phyloP scores from a whole-genome alignment of 305 asterid genomes.

The Fraxinus xanthoxyloides region DNA sequence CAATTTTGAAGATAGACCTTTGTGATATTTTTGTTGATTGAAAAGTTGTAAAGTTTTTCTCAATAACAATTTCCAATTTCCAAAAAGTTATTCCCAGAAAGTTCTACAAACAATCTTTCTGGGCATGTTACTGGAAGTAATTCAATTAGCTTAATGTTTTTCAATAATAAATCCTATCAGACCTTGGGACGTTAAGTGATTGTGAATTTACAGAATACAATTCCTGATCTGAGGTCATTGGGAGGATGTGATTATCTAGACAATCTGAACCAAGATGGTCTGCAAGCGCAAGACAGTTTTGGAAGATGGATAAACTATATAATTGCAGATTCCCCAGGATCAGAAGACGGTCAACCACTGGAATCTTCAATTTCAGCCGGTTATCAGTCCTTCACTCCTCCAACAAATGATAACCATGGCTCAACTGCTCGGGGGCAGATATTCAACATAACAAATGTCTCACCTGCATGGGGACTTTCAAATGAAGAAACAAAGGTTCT shows the following conservation, averaged over 20 bases:
- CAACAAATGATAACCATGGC: conserved; percentile 28
- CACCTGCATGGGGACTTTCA: conserved; percentile 80
- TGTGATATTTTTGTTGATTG: conserved; percentile 13
- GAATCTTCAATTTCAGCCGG: conserved; percentile 48
- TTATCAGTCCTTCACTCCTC: conserved; percentile 43
- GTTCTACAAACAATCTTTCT: conserved; percentile 36
- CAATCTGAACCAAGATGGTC: conserved; percentile 32
- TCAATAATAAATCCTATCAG: conserved; percentile 35
- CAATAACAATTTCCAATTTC: conserved; percentile 33
- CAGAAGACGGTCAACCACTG: conserved; percentile 39
- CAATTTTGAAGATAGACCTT: conserved; percentile 8
- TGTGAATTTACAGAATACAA: conserved; percentile 32
- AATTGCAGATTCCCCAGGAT: conserved; percentile 61
- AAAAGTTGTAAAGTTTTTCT: conserved; percentile 9
- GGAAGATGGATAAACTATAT: conserved; percentile 54
- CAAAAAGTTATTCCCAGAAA: conserved; percentile 35
- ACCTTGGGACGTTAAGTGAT: conserved; percentile 25
- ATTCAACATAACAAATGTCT: conserved; percentile 67
- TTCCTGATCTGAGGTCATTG: conserved; percentile 30
- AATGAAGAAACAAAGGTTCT: conserved; percentile 85
- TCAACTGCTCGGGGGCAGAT: conserved; percentile 44
- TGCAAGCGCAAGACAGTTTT: conserved; percentile 59
- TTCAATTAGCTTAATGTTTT: conserved; percentile 25
- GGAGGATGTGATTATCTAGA: conserved; percentile 30
- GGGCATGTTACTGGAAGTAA: conserved; percentile 38